phyloP scores from a whole-genome alignment of 2,329 filamentous ascomycete genomes.

The Fusarium poae region DNA sequence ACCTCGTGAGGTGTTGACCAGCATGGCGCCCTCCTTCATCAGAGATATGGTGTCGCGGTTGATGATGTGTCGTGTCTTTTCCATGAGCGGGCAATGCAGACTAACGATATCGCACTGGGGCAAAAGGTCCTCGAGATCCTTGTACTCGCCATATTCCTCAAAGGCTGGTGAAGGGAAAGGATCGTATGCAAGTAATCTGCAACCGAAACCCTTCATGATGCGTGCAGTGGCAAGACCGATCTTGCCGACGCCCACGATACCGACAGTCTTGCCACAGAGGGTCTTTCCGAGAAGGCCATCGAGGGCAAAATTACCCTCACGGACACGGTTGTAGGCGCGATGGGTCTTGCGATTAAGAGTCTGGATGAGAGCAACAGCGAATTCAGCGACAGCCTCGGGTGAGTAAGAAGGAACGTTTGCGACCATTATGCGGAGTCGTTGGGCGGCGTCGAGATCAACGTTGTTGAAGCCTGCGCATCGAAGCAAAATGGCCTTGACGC shows the following conservation, averaged over 20 bases:
- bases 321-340: constrained; percentile 75
- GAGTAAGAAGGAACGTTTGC: constrained; percentile 77
- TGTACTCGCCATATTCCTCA: constrained; percentile 63
- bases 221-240: constrained; percentile 73
- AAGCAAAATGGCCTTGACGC: constrained; percentile 71
- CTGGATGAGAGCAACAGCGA: constrained; percentile 75
- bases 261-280: constrained; percentile 74
- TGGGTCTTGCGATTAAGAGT: constrained; percentile 77
- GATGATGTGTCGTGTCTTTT: constrained; percentile 71
- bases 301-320: constrained; percentile 76
- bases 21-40: constrained; percentile 71
- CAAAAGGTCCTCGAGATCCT: constrained; percentile 67
- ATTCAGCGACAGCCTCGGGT: constrained; percentile 77
- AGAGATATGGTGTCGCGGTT: constrained; percentile 63
- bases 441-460: constrained; percentile 70
- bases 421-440: constrained; percentile 68
- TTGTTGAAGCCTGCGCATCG: constrained; percentile 79
- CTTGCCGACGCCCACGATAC: constrained; percentile 73
- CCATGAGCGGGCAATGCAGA: constrained; percentile 75
- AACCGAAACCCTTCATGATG: constrained; percentile 75
- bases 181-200: constrained; percentile 71
- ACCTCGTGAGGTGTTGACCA: constrained; percentile 78
- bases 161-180: constrained; percentile 66
- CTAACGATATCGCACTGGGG: constrained; percentile 70
- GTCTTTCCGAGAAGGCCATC: constrained; percentile 73